Evolutionary conservation across 1,284 basidiomycete genomes (phyloP), one percentile per base, ranked within the genome.

Genomic region (Waitea zeae): DNA sequence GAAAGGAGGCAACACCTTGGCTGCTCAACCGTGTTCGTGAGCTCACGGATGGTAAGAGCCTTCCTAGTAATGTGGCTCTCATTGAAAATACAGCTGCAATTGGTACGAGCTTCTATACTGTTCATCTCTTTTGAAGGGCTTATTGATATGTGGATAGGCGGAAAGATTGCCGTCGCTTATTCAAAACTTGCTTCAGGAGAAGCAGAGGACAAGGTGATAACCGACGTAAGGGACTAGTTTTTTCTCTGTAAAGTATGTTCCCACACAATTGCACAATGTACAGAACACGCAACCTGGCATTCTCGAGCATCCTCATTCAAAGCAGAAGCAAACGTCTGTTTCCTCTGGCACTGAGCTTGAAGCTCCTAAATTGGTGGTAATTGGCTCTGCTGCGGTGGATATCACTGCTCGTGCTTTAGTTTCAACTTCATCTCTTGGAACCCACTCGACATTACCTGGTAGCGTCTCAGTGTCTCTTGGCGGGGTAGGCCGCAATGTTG

Each of bases 1-100:
- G 95, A 4, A 97, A 96, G 49, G 82, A 89, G 42, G 90, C 74
- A 7, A 98, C 95, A 1, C 95, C 95, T 3, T 98, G 93, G 93
- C 62, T 99, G 9, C 62, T 99, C 19, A 65, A 68, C 38, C 72
- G 92, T 13, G 80, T 98, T 2, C 69, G 70, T 5, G 79, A 96
- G 51, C 60, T 98, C 31, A 89, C 84, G 0, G 50, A 65, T 27
- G 86, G 87, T 3, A 62, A 60, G 39, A 87, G 87, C 2, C 56
- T 92, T 35, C 58, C 63, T 28, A 77, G 70, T 44, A 84, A 78
- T 82, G 64, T 93, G 40, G 89, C 83, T 4, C 62, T 98, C 12
- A 72, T 98, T 28, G 70, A 84, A 55, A 97, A 96, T 50, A 92
- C 92, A n/a, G 88, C 90, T 13, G 57, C 68, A 17, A 64, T 92